These are phyloP conservation scores for Sordariomycetes sp. DNA, from an alignment of 2,329 filamentous ascomycete species.

Conservation along the genomic window DNA sequence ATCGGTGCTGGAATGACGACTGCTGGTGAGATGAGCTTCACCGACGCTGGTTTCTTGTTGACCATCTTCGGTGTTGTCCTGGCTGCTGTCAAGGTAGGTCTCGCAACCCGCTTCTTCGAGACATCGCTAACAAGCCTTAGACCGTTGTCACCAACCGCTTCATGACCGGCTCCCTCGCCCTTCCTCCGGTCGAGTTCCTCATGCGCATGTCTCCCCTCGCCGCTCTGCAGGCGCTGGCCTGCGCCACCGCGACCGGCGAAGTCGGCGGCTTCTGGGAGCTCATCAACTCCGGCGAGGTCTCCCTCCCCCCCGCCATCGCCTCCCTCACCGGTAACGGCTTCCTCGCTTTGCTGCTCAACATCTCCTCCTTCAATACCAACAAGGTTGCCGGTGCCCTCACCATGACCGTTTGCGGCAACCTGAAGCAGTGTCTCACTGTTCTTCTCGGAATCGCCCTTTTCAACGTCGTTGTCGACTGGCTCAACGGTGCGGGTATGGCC, in stretches of 20 bases:
- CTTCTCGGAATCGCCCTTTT: conserved; percentile 44
- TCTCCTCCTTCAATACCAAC: conserved; percentile 49
- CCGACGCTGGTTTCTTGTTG: conserved; percentile 44
- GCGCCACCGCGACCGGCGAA: conserved; percentile 44
- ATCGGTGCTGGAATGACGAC: conserved; percentile 51
- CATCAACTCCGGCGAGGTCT: conserved; percentile 22
- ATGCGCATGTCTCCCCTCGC: conserved; percentile 54
- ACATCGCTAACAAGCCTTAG: conserved; percentile 12
- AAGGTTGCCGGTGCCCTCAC: conserved; percentile 48
- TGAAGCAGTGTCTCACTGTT: conserved; percentile 49
- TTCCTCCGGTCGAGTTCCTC: conserved; percentile 51
- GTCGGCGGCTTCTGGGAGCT: conserved; percentile 28
- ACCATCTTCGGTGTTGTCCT: conserved; percentile 45
- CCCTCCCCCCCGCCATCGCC: conserved; percentile 25
- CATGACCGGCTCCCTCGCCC: conserved; percentile 50
- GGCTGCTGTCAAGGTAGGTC: conserved; percentile 41
- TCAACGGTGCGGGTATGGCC: conserved; percentile 47
- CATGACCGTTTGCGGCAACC: conserved; percentile 50
- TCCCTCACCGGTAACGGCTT: conserved; percentile 40
- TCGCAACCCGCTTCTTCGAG: background rate
- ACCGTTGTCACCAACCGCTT: conserved; percentile 56
- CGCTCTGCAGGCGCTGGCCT: conserved; percentile 42
- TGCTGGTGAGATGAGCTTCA: conserved; percentile 54
- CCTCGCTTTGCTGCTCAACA: conserved; percentile 46
- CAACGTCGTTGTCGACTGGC: conserved; percentile 36